These are phyloP conservation scores for Mucor lusitanicus DNA, from an alignment of 371 early-diverging fungal species.

Conservation along the genomic window DNA sequence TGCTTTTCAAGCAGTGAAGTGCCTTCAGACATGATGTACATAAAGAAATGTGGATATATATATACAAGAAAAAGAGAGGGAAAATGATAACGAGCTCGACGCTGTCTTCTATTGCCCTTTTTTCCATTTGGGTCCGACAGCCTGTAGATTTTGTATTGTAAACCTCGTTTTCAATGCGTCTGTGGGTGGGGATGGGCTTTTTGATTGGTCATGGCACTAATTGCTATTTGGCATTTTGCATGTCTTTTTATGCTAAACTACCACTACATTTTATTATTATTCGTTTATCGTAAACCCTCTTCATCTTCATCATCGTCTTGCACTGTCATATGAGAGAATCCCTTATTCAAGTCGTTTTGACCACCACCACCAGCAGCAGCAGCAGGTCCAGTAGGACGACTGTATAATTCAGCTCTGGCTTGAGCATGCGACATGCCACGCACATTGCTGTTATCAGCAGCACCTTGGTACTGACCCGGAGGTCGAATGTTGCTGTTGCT, in stretches of 20 bases:
- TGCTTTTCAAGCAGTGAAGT: neutral
- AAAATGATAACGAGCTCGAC: neutral
- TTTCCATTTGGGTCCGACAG: neutral
- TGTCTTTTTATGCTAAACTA: too few relatives aligned
- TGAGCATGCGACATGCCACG: slow-evolving; percentile 35
- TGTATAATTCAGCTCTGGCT: slow-evolving; percentile 27
- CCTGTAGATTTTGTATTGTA: too few relatives aligned
- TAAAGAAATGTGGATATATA: neutral
- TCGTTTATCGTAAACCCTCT: slow-evolving; percentile 11
- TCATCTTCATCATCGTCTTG: slow-evolving; percentile 10
- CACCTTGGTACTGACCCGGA: slow-evolving; percentile 14
- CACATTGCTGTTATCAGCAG: neutral
- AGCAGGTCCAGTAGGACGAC: slow-evolving; percentile 9
- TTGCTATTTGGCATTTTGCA: too few relatives aligned
- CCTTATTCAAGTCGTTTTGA: slow-evolving; percentile 3
- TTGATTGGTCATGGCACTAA: slow-evolving; percentile 4
- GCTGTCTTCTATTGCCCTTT: neutral
- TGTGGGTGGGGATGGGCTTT: neutral
- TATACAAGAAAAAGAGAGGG: neutral
- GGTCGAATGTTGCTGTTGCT: neutral
- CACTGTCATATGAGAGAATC: slow-evolving; percentile 10
- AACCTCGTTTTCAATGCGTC: too few relatives aligned
- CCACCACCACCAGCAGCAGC: neutral
- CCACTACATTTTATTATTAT: too few relatives aligned
- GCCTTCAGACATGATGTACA: neutral